Evolutionary conservation across 441 rosid species (phyloP).

Genomic region (Melastoma candidum): DNA sequence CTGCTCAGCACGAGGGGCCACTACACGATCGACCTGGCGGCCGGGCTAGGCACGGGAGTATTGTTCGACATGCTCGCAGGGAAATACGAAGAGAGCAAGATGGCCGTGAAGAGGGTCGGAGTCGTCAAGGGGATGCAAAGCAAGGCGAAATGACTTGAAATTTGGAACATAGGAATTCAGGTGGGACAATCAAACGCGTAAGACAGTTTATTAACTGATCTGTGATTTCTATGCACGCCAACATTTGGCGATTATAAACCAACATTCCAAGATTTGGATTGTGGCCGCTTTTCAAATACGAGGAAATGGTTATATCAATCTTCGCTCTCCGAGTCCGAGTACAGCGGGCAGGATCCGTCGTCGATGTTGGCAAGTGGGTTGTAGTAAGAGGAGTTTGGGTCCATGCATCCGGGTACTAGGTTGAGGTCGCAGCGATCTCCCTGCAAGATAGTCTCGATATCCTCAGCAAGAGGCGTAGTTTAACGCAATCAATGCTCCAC

Average conservation of each 20-base stretch:
- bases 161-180: no score
- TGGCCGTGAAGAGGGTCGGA: conserved; percentile 3
- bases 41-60: conserved; percentile 77
- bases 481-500: background rate
- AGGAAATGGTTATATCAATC: background rate
- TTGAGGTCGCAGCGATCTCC: conserved; percentile 83
- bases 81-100: conserved; percentile 53
- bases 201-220: no score
- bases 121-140: conserved; percentile 11
- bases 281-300: no score
- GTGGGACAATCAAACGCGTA: no score
- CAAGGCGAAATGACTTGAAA: conserved; percentile 12
- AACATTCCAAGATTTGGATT: no score
- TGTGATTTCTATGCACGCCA: no score
- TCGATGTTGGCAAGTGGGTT: conserved; percentile 84
- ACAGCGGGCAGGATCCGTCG: conserved; percentile 71
- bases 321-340: conserved; percentile 42
- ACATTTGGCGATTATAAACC: no score
- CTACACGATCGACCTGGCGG: conserved; percentile 81
- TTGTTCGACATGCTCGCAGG: conserved; percentile 82
- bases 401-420: conserved; percentile 78
- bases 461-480: no score
- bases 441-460: conserved; percentile 20
- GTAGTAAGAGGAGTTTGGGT: conserved; percentile 43
- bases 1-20: conserved; percentile 83